phyloP scores from a whole-genome alignment of 805 yeast genomes.

The Maudiozyma serrabonitensis region DNA sequence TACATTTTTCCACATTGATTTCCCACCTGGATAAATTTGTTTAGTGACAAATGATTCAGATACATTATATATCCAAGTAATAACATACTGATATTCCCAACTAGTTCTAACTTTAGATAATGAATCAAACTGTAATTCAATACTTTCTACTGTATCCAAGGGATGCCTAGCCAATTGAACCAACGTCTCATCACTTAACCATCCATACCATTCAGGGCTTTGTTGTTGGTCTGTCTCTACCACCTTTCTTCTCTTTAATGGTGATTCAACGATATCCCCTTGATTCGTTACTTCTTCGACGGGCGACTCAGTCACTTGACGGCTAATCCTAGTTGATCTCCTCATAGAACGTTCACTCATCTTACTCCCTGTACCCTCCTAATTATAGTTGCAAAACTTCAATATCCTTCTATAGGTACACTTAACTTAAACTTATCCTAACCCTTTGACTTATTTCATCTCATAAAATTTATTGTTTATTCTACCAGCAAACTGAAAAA shows the following conservation, averaged over 20 bases:
- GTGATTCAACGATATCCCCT: background rate
- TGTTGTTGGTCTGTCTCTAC: background rate
- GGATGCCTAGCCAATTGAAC: conserved; percentile 11
- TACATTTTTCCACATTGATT: conserved; percentile 22
- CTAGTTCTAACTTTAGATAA: conserved; percentile 9
- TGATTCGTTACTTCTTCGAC: background rate
- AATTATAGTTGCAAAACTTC: too few species aligned
- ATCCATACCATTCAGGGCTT: conserved; percentile 14
- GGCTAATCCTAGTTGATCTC: background rate
- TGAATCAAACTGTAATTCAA: conserved; percentile 4
- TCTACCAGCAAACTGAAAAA: too few species aligned
- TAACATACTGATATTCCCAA: conserved; percentile 27
- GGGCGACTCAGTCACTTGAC: background rate
- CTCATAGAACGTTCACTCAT: background rate
- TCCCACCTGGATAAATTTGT: conserved; percentile 1
- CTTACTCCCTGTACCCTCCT: too few species aligned
- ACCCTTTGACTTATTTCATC: too few species aligned
- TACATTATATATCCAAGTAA: conserved; percentile 28
- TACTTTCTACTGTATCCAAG: background rate
- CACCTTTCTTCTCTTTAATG: background rate
- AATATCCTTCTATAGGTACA: too few species aligned
- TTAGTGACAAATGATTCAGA: conserved; percentile 20
- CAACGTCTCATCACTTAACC: conserved; percentile 16
- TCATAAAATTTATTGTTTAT: too few species aligned
- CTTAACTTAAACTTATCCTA: too few species aligned